phyloP scores from a whole-genome alignment of 768 basidiomycete genomes.

The Auriscalpium orientale region DNA sequence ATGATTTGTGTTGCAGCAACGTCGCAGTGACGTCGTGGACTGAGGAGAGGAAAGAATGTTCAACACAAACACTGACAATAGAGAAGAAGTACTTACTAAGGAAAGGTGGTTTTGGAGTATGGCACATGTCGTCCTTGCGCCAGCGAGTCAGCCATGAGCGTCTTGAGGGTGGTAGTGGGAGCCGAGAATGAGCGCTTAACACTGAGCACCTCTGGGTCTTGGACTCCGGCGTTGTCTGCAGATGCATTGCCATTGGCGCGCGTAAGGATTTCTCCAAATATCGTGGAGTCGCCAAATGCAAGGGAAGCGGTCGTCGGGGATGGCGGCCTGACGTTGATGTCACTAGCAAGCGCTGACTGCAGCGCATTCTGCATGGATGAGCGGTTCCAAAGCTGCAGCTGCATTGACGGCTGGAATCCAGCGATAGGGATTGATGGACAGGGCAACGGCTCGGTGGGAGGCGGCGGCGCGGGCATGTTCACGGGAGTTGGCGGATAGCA shows the following conservation, averaged over 20 bases:
- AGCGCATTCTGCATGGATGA: constrained; percentile 14
- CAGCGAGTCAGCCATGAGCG: not conserved
- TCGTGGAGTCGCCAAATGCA: constrained; percentile 7
- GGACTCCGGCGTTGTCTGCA: not conserved
- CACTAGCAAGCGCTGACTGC: constrained; percentile 12
- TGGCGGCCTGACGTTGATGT: constrained; percentile 5
- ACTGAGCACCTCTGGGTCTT: not conserved
- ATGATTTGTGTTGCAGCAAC: not conserved
- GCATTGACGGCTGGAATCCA: constrained; percentile 2
- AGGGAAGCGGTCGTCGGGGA: constrained; percentile 13
- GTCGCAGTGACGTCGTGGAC: not conserved
- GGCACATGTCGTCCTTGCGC: not conserved
- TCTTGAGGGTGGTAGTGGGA: constrained; percentile 6
- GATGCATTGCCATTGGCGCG: constrained; percentile 5
- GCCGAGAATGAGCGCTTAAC: constrained; percentile 14
- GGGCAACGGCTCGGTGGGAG: not conserved
- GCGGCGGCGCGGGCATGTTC: constrained; percentile 14
- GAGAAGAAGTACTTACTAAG: not conserved
- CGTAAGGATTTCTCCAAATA: constrained; percentile 15
- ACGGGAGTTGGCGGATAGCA: constrained; percentile 9
- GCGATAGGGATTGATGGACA: not conserved
- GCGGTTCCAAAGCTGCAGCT: constrained; percentile 14
- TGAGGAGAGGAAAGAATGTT: not conserved
- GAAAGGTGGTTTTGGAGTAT: not conserved
- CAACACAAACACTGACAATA: not conserved